Evolutionary conservation across 2,329 filamentous ascomycete species (phyloP), one percentile per base, ranked within the genome.

Genomic region (Alternaria novae-zelandiae): DNA sequence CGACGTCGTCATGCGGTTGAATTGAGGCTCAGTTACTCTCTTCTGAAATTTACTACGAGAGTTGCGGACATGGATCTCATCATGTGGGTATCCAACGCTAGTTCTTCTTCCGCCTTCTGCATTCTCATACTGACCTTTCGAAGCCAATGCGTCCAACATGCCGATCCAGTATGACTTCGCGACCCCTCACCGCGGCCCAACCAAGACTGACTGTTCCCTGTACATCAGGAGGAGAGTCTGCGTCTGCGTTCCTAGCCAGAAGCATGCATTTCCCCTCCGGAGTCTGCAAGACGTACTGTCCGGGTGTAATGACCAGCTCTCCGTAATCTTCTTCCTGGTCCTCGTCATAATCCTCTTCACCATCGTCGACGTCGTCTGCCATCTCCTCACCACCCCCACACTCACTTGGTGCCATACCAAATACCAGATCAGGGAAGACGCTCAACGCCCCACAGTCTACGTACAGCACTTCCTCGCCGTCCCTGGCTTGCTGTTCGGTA

Each of bases 151-250:
- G 62, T 30, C 51, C 44, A 15, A 41, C 54, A 21, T 25, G 57
- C 59, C 63, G 62, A 46, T 73, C 70, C 20, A 73, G 43, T 41
- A 71, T 59, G 6, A 72, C 46, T 7, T 55, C 32, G 20, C 63
- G 59, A 8, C 70, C 70, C 25, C 68, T 63, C 12, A 71, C 44
- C 9, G 67, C 70, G 9, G 70, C 69, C 68, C 70, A 73, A 4
- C 70, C 70, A 25, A 73, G 54, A 12, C 54, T 51, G 13, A 66
- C 54, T 23, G 4, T n/a, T 15, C 28, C 17, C 13, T 10, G 26
- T 5, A 53, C 53, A 3, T n/a, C 12, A 9, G 20, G 30, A 28
- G 8, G 23, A 23, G 62, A 54, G 10, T 64, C 66, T 1, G 44
- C 59, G 9, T 64, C 66, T 2, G 44, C 59, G 21, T 63, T 63